A percentile compares a stretch with the other conserved stretches of the same genome.
Conservation (phyloP, 2,329 filamentous ascomycete genomes). For the Neofusicoccum laricinum region DNA sequence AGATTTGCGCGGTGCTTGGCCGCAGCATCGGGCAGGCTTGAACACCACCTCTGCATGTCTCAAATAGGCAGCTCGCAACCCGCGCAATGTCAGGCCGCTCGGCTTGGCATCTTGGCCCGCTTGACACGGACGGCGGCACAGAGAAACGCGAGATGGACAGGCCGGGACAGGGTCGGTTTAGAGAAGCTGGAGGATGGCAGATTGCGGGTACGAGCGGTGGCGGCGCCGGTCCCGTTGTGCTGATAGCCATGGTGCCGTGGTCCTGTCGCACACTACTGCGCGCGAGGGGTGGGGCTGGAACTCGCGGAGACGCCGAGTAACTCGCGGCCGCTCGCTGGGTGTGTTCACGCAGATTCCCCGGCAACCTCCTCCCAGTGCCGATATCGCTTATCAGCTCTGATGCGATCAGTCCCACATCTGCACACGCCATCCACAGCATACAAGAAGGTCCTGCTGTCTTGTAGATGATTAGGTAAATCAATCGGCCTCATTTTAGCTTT, state of each 20-base stretch:
- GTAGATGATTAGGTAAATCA: too few species aligned
- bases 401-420: neutral
- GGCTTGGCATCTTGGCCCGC: constrained; percentile 4
- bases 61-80: neutral
- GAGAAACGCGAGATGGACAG: neutral
- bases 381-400: neutral
- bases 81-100: neutral
- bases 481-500: too few species aligned
- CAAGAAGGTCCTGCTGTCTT: too few species aligned
- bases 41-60: neutral
- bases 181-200: neutral
- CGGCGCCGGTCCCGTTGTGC: neutral
- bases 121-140: neutral
- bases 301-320: neutral
- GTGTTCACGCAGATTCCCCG: neutral
- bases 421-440: too few species aligned
- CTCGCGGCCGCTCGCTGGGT: neutral
- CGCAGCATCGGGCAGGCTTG: neutral
- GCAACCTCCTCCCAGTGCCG: neutral
- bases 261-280: neutral
- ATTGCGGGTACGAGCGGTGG: neutral
- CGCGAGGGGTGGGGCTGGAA: neutral
- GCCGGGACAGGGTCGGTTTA: neutral
- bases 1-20: neutral
- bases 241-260: too few species aligned